Evolutionary conservation across 768 basidiomycete genomes (phyloP).

Genomic region (Amanita thiersii): DNA sequence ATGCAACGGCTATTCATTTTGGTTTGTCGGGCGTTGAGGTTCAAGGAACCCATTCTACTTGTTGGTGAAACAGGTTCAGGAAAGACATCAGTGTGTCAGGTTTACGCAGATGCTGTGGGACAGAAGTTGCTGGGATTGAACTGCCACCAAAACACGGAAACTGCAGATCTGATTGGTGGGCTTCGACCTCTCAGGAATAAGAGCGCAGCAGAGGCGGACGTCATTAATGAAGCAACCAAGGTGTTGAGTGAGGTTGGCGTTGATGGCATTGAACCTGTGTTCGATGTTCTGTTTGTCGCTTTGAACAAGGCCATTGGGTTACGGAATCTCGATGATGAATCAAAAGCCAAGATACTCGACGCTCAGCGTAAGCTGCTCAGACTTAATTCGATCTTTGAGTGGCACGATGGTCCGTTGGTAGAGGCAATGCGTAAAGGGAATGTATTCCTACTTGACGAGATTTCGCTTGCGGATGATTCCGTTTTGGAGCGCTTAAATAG

Average conservation of each 20-base stretch:
- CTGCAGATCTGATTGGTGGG: constrained; percentile 92
- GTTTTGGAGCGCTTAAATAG: constrained; percentile 96
- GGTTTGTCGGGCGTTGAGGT: constrained; percentile 75
- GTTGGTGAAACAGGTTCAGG: constrained; percentile 98
- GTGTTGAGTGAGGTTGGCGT: constrained; percentile 36
- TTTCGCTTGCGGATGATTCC: constrained; percentile 96
- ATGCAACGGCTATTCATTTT: constrained; percentile 88
- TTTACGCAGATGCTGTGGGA: constrained; percentile 61
- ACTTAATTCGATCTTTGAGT: constrained; percentile 83
- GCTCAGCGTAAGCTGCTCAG: constrained; percentile 37
- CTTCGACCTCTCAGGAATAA: constrained; percentile 84
- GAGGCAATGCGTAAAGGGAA: constrained; percentile 83
- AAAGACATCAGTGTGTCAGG: constrained; percentile 94
- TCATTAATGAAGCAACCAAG: constrained; percentile 31
- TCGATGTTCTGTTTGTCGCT: constrained; percentile 18
- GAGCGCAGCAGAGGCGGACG: constrained; percentile 40
- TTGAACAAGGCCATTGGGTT: constrained; percentile 22
- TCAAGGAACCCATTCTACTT: constrained; percentile 90
- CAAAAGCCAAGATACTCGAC: constrained; percentile 26
- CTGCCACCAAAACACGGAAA: constrained; percentile 98
- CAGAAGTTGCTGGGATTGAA: constrained; percentile 70
- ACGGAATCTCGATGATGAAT: constrained; percentile 19
- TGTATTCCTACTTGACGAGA: constrained; percentile 90
- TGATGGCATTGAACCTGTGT: constrained; percentile 13
- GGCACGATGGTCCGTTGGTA: constrained; percentile 95